Conservation (phyloP, 2,329 filamentous ascomycete genomes). For the Epichloe hybrida region DNA sequence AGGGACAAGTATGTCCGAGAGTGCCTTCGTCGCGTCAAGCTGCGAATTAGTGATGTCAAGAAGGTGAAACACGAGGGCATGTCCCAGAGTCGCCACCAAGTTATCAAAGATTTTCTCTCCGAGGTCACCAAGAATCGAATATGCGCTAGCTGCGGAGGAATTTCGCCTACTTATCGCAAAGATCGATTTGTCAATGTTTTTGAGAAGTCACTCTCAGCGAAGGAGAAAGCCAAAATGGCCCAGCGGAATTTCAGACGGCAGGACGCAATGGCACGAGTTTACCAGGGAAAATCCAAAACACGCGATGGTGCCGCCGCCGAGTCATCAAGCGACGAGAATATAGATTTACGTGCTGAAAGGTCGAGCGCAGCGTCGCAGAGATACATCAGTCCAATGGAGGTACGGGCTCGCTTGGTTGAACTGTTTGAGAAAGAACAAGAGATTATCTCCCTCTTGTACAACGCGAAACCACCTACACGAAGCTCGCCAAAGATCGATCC, state of each 20-base stretch:
- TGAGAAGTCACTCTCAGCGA: slow-evolving; percentile 60
- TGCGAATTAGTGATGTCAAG: slow-evolving; percentile 33
- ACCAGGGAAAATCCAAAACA: slow-evolving; percentile 21
- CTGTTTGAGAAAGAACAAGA: slow-evolving; percentile 83
- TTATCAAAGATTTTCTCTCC: slow-evolving; percentile 72
- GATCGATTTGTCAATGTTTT: slow-evolving; percentile 91
- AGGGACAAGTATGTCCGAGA: slow-evolving; percentile 57
- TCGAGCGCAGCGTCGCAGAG: slow-evolving; percentile 34
- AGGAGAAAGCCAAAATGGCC: slow-evolving; percentile 67
- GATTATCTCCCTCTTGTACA: slow-evolving; percentile 73
- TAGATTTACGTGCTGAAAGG: slow-evolving; percentile 33
- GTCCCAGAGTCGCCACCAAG: slow-evolving; percentile 56
- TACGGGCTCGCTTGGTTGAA: slow-evolving; percentile 61
- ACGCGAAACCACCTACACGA: slow-evolving; percentile 51
- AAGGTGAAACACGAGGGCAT: slow-evolving; percentile 73
- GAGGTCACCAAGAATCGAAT: slow-evolving; percentile 55
- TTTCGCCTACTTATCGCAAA: slow-evolving; percentile 75
- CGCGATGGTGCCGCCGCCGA: slow-evolving; percentile 26
- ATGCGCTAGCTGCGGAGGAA: slow-evolving; percentile 54
- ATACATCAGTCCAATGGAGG: slow-evolving; percentile 73
- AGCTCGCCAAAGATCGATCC: slow-evolving; percentile 46
- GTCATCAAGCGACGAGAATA: slow-evolving; percentile 20
- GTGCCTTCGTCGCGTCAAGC: slow-evolving; percentile 48
- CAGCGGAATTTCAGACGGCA: slow-evolving; percentile 51
- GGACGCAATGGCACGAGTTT: slow-evolving; percentile 48